These are phyloP conservation scores for Scheffersomyces stambukii DNA, from an alignment of 1,139 yeast species.

Conservation along the genomic window DNA sequence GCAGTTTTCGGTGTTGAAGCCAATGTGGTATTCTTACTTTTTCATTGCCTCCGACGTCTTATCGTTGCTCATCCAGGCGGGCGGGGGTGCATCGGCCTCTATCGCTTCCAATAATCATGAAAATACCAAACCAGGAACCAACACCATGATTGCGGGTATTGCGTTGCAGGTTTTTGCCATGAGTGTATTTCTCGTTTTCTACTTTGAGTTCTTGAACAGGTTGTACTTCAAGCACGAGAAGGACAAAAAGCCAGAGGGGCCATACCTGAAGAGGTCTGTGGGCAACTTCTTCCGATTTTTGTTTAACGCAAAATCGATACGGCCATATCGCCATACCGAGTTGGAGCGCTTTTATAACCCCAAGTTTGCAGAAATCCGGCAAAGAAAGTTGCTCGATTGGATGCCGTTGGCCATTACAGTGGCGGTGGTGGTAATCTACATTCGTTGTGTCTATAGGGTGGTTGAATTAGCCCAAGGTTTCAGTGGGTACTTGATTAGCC, in stretches of 20 bases:
- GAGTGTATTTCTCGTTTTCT: slow-evolving; percentile 56
- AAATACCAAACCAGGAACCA: slow-evolving; percentile 52
- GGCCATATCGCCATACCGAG: slow-evolving; percentile 17
- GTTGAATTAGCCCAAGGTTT: slow-evolving; percentile 80
- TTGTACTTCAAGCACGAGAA: slow-evolving; percentile 34
- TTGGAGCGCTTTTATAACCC: slow-evolving; percentile 37
- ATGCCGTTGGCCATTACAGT: slow-evolving; percentile 50
- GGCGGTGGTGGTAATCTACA: slow-evolving; percentile 56
- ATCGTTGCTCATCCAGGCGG: slow-evolving; percentile 72
- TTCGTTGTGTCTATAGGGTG: slow-evolving; percentile 78
- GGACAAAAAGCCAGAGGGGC: slow-evolving; percentile 14
- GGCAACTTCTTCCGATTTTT: slow-evolving; percentile 27
- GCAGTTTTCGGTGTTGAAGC: slow-evolving; percentile 56
- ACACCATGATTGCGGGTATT: slow-evolving; percentile 80
- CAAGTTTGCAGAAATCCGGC: slow-evolving; percentile 38
- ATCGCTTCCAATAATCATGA: slow-evolving; percentile 37
- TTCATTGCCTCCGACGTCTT: slow-evolving; percentile 66
- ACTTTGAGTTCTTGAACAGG: slow-evolving; percentile 49
- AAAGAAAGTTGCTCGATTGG: slow-evolving; percentile 34
- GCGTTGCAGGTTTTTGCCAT: slow-evolving; percentile 75
- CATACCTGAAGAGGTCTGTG: slow-evolving; percentile 22
- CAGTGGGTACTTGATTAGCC: slow-evolving; percentile 61
- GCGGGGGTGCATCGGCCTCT: slow-evolving; percentile 79
- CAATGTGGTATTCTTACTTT: slow-evolving; percentile 70
- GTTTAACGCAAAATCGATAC: slow-evolving; percentile 21